Evolutionary conservation across 768 basidiomycete genomes (phyloP), one percentile per base, ranked within the genome.

Genomic region (Zangia roseola): DNA sequence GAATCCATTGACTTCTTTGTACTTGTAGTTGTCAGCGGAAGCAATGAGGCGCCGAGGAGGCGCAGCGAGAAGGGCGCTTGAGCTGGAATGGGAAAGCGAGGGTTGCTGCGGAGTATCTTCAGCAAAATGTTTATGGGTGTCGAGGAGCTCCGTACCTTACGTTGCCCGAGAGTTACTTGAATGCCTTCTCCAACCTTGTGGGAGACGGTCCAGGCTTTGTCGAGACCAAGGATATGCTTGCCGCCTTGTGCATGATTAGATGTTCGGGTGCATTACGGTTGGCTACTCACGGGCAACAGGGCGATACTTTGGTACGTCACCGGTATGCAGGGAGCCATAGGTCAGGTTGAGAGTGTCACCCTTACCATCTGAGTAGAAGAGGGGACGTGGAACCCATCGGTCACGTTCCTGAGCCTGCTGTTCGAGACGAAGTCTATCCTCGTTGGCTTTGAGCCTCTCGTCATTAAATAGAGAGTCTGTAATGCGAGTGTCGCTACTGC

Each of bases 1-100:
- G 58, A 86, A 83, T 9, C 86, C 86, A 52, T 87, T 78, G n/a
- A 75, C 60, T 64, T 88, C 87, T 48, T 79, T 69, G 59, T 83
- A 80, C 58, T 75, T 81, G 56, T 71, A 68, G 41, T 58, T 59
- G 47, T 71, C 61, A 37, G 66, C 50, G 33, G 74, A 61, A 21
- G 65, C 57, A 17, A 74, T 47, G n/a, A 86, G 61, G 45, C 74
- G 75, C 44, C 78, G 76, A 5, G 72, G 74, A 40, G 79, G 69
- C 20, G 74, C 69, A 4, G 76, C 68, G 6, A 91, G 72, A 19
- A 88, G 66, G 31, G 75, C 71, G 36, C 77, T 75, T 20, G 84
- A 69, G 25, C 65, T 71, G 6, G 81, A 68, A 64, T 89, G 86
- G 4, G 81, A 80, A 49, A 89, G 69, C 37, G 72, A 73, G 36